phyloP scores from a whole-genome alignment of 441 rosid species.

The Daphne laureola region DNA sequence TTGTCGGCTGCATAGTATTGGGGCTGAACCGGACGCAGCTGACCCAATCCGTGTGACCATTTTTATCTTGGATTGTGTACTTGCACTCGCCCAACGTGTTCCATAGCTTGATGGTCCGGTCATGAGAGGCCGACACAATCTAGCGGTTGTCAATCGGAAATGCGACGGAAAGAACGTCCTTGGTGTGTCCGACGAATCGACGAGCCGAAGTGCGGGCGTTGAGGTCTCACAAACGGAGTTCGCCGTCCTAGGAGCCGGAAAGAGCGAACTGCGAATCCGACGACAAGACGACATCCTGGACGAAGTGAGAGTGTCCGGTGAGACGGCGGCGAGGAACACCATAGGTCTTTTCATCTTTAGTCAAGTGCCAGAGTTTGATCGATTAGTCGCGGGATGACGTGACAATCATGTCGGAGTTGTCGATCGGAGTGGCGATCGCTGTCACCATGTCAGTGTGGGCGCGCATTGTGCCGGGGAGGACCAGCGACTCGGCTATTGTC shows the following conservation, averaged over 20 bases:
- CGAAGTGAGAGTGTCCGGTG: conserved; percentile 91
- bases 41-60: conserved; percentile 78
- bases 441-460: conserved; percentile 97
- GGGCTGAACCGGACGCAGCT: conserved; percentile 93
- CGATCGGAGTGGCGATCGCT: conserved; percentile 83
- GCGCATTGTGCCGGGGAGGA: conserved; percentile 80
- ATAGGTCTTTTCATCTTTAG: conserved; percentile 69
- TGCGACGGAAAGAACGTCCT: conserved; percentile 91
- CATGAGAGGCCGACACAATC: conserved; percentile 95
- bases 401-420: conserved; percentile 87
- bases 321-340: conserved; percentile 84
- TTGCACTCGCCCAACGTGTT: conserved; percentile 91
- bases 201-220: conserved; percentile 62
- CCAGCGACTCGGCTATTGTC: conserved; percentile 52
- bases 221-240: conserved; percentile 97
- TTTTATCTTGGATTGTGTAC: conserved; percentile 77
- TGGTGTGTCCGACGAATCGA: conserved; percentile 87
- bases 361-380: conserved; percentile 75
- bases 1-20: conserved; percentile 61
- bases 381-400: conserved; percentile 92
- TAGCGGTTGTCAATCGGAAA: conserved; percentile 95
- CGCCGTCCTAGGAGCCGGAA: conserved; percentile 96
- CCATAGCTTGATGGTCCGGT: conserved; percentile 85
- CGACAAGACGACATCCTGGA: conserved; percentile 89
- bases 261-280: conserved; percentile 97